A percentile compares a stretch with the other conserved stretches of the same genome.
These are phyloP conservation scores for Sclerotinia glacialis DNA, from an alignment of 2,329 filamentous ascomycete genomes.

Conservation along the genomic window DNA sequence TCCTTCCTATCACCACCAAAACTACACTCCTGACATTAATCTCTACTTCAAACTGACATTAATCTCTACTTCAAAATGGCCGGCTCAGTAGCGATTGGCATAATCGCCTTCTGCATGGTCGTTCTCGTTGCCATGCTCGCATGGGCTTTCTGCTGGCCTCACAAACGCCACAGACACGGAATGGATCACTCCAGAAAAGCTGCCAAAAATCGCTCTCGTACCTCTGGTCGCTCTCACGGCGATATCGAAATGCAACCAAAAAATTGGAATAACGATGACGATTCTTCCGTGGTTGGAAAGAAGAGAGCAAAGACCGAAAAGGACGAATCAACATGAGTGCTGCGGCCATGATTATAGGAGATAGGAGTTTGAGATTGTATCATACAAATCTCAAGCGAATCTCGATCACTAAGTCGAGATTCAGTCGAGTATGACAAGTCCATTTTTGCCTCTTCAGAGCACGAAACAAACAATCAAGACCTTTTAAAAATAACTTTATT, in stretches of 20 bases:
- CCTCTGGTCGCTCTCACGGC: slow-evolving; percentile 12
- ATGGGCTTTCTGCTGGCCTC: slow-evolving; percentile 18
- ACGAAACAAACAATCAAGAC: not conserved
- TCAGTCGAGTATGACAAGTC: not conserved
- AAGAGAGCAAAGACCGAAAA: not conserved
- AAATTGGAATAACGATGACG: not conserved
- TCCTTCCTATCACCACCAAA: not conserved
- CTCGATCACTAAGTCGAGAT: no score
- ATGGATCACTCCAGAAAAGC: not conserved
- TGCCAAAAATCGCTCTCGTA: slow-evolving; percentile 10
- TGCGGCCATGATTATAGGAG: not conserved
- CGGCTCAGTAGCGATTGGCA: not conserved
- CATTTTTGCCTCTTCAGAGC: not conserved
- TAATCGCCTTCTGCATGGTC: slow-evolving; percentile 13
- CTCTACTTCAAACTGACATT: not conserved
- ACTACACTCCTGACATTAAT: not conserved
- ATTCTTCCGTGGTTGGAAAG: not conserved
- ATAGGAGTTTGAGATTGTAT: not conserved
- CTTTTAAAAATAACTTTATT: not conserved
- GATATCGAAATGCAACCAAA: slow-evolving; percentile 18
- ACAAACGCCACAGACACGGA: not conserved
- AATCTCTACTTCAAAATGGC: slow-evolving; percentile 3
- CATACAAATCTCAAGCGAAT: not conserved
- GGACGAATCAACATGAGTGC: not conserved
- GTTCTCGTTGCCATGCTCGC: slow-evolving; percentile 1